These are phyloP conservation scores for Emydomyces testavorans DNA, from an alignment of 2,329 filamentous ascomycete genomes.

Conservation along the genomic window DNA sequence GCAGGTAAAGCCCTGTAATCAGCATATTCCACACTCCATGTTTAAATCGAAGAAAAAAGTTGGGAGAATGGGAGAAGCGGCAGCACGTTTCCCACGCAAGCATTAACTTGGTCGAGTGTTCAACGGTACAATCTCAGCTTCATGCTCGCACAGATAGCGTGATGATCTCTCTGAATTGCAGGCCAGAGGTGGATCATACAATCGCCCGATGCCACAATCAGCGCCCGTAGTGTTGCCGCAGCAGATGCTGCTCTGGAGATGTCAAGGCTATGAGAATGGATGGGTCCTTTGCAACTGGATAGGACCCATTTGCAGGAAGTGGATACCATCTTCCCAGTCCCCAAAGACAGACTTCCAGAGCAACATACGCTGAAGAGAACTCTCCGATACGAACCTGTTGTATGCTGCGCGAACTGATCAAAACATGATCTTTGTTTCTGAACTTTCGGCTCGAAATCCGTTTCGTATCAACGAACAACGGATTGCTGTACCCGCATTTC, in stretches of 20 bases:
- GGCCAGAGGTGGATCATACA: constrained; percentile 40
- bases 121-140: constrained; percentile 92
- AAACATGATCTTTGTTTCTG: neutral
- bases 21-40: constrained; percentile 17
- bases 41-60: constrained; percentile 18
- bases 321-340: neutral
- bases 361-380: constrained; percentile 19
- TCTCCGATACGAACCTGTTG: constrained; percentile 20
- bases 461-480: too few species aligned
- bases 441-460: too few species aligned
- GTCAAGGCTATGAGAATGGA: constrained; percentile 10
- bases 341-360: constrained; percentile 7
- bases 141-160: constrained; percentile 31
- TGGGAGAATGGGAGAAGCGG: constrained; percentile 53
- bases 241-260: constrained; percentile 15
- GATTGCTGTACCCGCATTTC: too few species aligned
- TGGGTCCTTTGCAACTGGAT: too few species aligned
- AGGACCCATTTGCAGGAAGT: neutral
- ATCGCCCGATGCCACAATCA: constrained; percentile 39
- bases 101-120: constrained; percentile 98
- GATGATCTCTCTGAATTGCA: constrained; percentile 22
- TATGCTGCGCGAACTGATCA: constrained; percentile 15
- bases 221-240: constrained; percentile 74
- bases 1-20: constrained; percentile 35
- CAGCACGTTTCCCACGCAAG: constrained; percentile 97